Conservation (phyloP, 345 rosid species). For the Luvunga scandens region DNA sequence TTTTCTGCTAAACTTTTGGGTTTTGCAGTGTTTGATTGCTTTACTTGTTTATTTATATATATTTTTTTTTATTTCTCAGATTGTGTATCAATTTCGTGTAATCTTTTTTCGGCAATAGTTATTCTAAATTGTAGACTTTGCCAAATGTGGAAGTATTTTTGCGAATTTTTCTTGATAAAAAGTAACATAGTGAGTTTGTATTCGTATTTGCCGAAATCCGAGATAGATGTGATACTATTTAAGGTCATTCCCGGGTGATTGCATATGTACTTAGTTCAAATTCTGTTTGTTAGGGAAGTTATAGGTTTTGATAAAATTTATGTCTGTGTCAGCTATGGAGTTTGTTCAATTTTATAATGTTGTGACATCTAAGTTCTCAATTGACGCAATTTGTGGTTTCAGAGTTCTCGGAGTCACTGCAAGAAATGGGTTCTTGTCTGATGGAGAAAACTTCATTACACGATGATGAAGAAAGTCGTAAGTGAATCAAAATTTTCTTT, state of each 20-base stretch:
- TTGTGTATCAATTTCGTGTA: neutral
- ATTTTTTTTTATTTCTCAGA: neutral
- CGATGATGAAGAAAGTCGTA: constrained; percentile 75
- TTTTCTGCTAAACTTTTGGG: neutral
- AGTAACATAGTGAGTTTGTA: neutral
- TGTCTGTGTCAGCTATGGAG: neutral
- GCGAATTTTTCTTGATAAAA: neutral
- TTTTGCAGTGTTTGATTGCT: neutral
- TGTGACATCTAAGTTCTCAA: neutral
- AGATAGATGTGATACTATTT: neutral
- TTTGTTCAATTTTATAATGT: neutral
- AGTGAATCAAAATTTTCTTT: constrained; percentile 15
- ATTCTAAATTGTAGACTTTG: constrained; percentile 1
- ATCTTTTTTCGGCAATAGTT: neutral
- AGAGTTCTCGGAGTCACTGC: constrained; percentile 96
- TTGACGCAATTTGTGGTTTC: constrained; percentile 20
- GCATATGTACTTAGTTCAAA: neutral
- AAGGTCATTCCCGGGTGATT: neutral
- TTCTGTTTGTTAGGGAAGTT: neutral
- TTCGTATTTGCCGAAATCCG: neutral
- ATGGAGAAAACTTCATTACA: constrained; percentile 66
- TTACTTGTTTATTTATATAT: neutral
- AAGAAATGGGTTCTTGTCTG: constrained; percentile 89
- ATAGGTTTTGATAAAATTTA: neutral
- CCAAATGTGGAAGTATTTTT: neutral